Evolutionary conservation across 2,329 filamentous ascomycete species (phyloP).

Genomic region (Lachnellula cervina): DNA sequence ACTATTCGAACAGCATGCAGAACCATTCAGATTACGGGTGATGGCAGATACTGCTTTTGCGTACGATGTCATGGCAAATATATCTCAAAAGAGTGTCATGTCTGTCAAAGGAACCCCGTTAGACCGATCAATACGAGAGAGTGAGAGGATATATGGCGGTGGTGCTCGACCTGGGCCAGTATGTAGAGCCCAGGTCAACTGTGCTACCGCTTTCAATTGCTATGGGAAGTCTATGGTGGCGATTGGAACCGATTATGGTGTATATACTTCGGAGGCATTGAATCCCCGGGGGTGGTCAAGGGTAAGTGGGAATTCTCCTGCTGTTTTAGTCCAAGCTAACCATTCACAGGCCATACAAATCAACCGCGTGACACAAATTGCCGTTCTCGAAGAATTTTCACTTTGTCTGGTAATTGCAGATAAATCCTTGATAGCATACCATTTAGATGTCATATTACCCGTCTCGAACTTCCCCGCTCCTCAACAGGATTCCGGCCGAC

Average conservation of each 20-base stretch:
- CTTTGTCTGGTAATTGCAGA: conserved; percentile 89
- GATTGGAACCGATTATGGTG: conserved; percentile 90
- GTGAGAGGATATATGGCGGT: conserved; percentile 72
- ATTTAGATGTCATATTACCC: conserved; percentile 75
- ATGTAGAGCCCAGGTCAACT: conserved; percentile 84
- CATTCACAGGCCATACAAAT: conserved; percentile 63
- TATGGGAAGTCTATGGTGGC: conserved; percentile 84
- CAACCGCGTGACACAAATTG: conserved; percentile 78
- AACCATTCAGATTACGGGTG: conserved; percentile 88
- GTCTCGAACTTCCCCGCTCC: conserved; percentile 58
- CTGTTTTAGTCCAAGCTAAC: conserved; percentile 12
- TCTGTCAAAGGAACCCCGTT: conserved; percentile 86
- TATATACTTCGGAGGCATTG: conserved; percentile 81
- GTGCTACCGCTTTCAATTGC: conserved; percentile 82
- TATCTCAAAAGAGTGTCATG: conserved; percentile 59
- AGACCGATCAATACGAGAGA: conserved; percentile 82
- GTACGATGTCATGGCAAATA: conserved; percentile 60
- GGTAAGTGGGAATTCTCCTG: conserved; percentile 48
- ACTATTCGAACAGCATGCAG: conserved; percentile 85
- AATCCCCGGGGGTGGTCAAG: conserved; percentile 89
- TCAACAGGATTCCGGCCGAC: conserved; percentile 66
- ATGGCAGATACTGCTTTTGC: conserved; percentile 90
- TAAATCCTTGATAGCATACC: conserved; percentile 86
- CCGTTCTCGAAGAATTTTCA: conserved; percentile 92
- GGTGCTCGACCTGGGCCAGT: conserved; percentile 69